Evolutionary conservation across 768 basidiomycete genomes (phyloP), one percentile per base, ranked within the genome.

Genomic region (Myochromella boudieri): DNA sequence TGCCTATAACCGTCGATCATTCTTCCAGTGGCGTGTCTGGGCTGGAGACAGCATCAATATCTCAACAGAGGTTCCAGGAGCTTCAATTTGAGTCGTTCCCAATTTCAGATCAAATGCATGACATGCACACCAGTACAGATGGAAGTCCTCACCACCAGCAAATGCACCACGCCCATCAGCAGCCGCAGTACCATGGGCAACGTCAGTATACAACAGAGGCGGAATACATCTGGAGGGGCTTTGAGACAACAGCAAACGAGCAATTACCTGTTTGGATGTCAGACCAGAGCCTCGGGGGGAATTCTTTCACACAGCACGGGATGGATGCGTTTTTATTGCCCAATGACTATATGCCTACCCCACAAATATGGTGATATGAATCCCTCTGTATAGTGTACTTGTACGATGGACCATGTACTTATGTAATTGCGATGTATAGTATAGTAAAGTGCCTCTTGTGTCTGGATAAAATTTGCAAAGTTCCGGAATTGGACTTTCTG

Each of bases 301-400:
- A 70, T 56, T 78, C 82, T 6, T 87, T 90, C 66, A 76, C 82
- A 25, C 87, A 89, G 62, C 79, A 87, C 57, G 90, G 91, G 52
- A 88, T 92, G 71, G 87, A 92, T 58, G 87, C 90, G 3, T 91
- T 91, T 68, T 70, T 92, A 37, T 72, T 92, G 28, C 90, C 90
- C 12, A 66, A 71, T 24, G 85, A 90, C 60, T 90, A 85, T 56
- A 73, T 89, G 41, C 83, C 85, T 1, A 76, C 80, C 20, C 77
- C 83, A 39, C 86, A 87, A 63, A 89, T 91, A 46, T 90, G 87
- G 87, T 91, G 62, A 74, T 49, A 32, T 49, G 43, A 24, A 27
- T 52, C 28, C 39, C 17, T 25, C 37, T 41, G 42, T 39, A 22
- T 37, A n/a, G n/a, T n/a, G n/a, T n/a, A n/a, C n/a, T n/a, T n/a